Percentiles rank a stretch among this genome's conserved stretches.
These are phyloP conservation scores for Thinopyrum obtusiflorum DNA, from an alignment of 202 grass and related monocot species.

Conservation along the genomic window DNA sequence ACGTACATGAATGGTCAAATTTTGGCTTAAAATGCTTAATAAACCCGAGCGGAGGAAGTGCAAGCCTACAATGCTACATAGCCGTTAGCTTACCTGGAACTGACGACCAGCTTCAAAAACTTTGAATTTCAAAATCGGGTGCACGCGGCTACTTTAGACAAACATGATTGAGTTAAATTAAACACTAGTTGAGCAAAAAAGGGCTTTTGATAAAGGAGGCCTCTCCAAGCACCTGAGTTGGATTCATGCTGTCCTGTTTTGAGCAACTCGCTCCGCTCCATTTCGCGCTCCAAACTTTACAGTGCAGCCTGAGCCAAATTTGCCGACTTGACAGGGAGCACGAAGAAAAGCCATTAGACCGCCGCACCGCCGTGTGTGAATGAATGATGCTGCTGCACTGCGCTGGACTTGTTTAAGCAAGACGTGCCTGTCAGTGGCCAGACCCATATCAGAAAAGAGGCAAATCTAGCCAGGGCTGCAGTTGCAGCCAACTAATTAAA, in stretches of 20 bases:
- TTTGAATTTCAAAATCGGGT: not conserved
- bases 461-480: not conserved
- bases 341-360: not conserved
- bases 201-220: not conserved
- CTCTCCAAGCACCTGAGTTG: conserved; percentile 38
- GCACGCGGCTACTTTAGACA: not conserved
- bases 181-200: not conserved
- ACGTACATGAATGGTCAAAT: not conserved
- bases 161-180: not conserved
- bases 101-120: not conserved
- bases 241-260: conserved; percentile 36
- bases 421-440: conserved; percentile 13
- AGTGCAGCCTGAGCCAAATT: not conserved
- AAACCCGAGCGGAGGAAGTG: not conserved
- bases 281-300: conserved; percentile 20
- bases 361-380: not conserved
- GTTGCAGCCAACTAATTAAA: not conserved
- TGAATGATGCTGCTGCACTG: not conserved
- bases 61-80: not conserved
- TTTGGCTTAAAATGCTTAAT: not conserved
- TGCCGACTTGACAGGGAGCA: conserved; percentile 24
- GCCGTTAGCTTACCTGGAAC: not conserved
- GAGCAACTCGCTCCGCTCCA: conserved; percentile 30
- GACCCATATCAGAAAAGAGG: not conserved
- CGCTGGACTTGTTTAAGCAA: not conserved